Evolutionary conservation across 2,329 filamentous ascomycete species (phyloP), one percentile per base, ranked within the genome.

Genomic region (Delphinella strobiligena): DNA sequence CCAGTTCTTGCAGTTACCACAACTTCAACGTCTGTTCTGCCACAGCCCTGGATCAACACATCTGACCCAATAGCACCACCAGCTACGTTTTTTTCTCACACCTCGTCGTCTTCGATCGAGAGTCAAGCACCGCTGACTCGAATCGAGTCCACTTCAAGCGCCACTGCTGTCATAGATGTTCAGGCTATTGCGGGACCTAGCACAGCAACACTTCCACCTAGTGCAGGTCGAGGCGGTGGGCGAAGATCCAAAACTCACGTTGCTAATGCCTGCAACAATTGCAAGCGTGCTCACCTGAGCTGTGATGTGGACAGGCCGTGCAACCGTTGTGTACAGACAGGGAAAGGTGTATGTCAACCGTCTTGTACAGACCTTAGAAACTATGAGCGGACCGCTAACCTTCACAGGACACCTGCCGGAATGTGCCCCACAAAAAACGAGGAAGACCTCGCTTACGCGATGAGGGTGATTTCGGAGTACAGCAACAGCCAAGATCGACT

Each of bases 341-440:
- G 82, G 44, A 91, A 89, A 55, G 67, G 72, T 61, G 69, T 71
- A 48, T 57, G 64, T 60, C 29, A 12, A 33, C 33, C 34, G 38
- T n/a, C n/a, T n/a, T n/a, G 36, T 45, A 29, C 43, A 16, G 12
- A 18, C 17, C 31, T 9, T 12, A 15, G 11, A 16, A 14, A 45
- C 36, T 14, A 31, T 22, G 16, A 31, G 24, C 30, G 37, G 44
- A 22, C 37, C 38, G 43, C 52, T 35, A 14, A 32, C 18, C 29
- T n/a, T 34, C 12, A 8, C 70, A 89, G 67, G 82, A 87, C 42
- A 71, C 78, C 5, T 91, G 84, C 54, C 69, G 85, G 50, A 84
- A 91, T 59, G 83, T 91, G 24, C 80, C 86, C 54, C 84, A 91
- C 61, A 91, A 89, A 61, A 91, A 89, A 58, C 69, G 84, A 50